Evolutionary conservation across 495 filamentous ascomycete species (phyloP), one percentile per base, ranked within the genome.

Genomic region (Hypomontagnella submonticulosa): DNA sequence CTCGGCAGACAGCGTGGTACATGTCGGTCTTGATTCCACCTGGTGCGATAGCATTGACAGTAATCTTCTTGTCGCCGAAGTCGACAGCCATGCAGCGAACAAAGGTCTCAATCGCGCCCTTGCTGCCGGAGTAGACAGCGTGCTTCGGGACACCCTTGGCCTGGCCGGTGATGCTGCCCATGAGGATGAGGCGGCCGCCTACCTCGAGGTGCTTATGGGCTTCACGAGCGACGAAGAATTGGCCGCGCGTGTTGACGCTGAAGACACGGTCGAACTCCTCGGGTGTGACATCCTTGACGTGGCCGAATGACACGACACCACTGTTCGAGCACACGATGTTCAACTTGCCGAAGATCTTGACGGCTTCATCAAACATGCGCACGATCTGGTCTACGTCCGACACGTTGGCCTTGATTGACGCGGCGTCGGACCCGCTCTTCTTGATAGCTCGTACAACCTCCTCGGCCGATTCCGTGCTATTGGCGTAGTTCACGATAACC

Each of bases 201-300:
- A 81, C 75, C 74, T 86, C 80, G 37, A 91, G 81, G 73, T 92
- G 74, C 75, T 89, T 87, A 77, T 86, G 87, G 52, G 88, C 91
- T 27, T 90, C 83, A 77, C 90, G 89, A 33, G 88, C 90, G 56
- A 94, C 91, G 77, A 93, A 92, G 82, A 92, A 93, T 76, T 94
- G 91, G 0, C 86, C 91, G 5, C 89, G 82, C 4, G 87, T 86
- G 77, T 94, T 94, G 56, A 93, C 77, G 72, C 84, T 83, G 74
- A 94, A 92, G 49, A 93, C 87, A 44, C 84, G 80, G 75, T 94
- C 89, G 79, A 87, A 92, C 69, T 89, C 87, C 57, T 87, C 88
- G 67, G 88, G 83, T 4, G 89, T 92, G 16, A 92, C 83, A 54
- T 93, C 89, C 61, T 86, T 83, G 50, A 87, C 77, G 71, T 82